A percentile compares a stretch with the other conserved stretches of the same genome.
These are phyloP conservation scores for Collybiopsis confluens DNA, from an alignment of 768 basidiomycete species.

Conservation along the genomic window DNA sequence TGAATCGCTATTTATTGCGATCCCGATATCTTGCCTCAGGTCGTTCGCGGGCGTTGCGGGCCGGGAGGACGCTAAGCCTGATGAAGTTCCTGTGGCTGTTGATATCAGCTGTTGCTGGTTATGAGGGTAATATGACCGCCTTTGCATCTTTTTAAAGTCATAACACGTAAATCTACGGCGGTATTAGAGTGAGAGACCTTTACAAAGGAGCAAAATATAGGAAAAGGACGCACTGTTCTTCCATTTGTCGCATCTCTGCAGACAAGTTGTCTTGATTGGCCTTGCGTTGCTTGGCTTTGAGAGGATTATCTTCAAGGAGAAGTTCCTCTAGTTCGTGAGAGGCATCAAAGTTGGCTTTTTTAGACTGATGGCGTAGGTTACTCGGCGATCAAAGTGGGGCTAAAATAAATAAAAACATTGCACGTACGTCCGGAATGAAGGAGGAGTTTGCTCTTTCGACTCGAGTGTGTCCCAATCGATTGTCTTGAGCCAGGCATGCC, in stretches of 20 bases:
- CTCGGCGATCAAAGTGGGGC: conserved; percentile 2
- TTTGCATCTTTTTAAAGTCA: conserved; percentile 88
- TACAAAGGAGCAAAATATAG: conserved; percentile 10
- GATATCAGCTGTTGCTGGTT: conserved; percentile 65
- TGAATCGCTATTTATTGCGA: conserved; percentile 36
- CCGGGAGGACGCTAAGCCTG: conserved; percentile 65
- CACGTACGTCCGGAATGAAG: conserved; percentile 82
- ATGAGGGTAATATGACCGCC: conserved; percentile 87
- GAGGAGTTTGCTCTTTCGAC: conserved; percentile 66
- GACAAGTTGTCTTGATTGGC: conserved; percentile 85
- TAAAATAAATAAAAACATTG: conserved; percentile 7
- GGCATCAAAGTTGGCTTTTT: conserved; percentile 98
- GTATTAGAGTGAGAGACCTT: conserved; percentile 1
- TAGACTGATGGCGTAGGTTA: conserved; percentile 56
- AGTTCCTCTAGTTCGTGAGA: conserved; percentile 98
- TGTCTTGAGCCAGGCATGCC: conserved; percentile 82
- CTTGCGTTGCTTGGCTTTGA: conserved; percentile 92
- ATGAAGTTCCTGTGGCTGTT: conserved; percentile 73
- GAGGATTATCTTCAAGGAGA: conserved; percentile 91
- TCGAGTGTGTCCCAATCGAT: conserved; percentile 90
- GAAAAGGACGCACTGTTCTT: conserved; percentile 79
- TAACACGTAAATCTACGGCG: conserved; percentile 76
- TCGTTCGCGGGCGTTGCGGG: conserved; percentile 67
- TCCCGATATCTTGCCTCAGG: conserved; percentile 38
- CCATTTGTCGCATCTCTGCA: conserved; percentile 95